These are phyloP conservation scores for Candida lessepsii DNA, from an alignment of 805 yeast genomes.

Conservation along the genomic window DNA sequence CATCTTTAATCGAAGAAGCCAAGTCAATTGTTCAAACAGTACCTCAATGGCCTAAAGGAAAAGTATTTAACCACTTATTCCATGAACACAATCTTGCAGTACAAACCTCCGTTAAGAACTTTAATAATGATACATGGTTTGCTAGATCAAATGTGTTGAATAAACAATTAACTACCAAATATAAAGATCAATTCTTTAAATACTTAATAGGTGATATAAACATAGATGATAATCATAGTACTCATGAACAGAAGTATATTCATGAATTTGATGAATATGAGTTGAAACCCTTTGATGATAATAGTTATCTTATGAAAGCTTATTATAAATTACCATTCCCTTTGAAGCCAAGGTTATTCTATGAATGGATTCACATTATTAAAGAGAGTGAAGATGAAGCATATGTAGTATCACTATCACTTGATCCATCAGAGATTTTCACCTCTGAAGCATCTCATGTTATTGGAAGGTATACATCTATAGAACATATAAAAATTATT, in stretches of 20 bases:
- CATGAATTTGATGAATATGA: constrained; percentile 30
- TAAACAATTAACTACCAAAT: constrained; percentile 6
- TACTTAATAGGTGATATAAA: constrained; percentile 17
- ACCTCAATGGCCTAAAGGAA: constrained; percentile 10
- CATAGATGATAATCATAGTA: constrained; percentile 25
- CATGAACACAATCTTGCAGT: constrained; percentile 1
- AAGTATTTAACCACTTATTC: constrained; percentile 5
- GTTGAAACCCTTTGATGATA: constrained; percentile 17
- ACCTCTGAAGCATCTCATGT: constrained; percentile 19
- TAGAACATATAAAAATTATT: constrained; percentile 29
- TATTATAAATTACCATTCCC: constrained; percentile 38
- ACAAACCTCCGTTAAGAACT: not conserved
- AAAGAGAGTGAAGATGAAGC: constrained; percentile 19
- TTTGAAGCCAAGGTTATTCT: constrained; percentile 32
- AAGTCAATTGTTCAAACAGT: constrained; percentile 7
- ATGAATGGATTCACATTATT: constrained; percentile 34
- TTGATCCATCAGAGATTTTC: constrained; percentile 25
- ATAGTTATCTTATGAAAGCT: constrained; percentile 31
- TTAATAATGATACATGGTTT: constrained; percentile 16
- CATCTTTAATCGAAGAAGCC: constrained; percentile 4
- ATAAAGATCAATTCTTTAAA: constrained; percentile 12
- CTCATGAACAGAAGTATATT: constrained; percentile 36
- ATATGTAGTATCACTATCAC: constrained; percentile 32
- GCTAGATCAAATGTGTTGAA: constrained; percentile 16
- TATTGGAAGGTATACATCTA: constrained; percentile 34